phyloP scores from a whole-genome alignment of 2,329 filamentous ascomycete genomes.

The Trichoderma atrobrunneum region DNA sequence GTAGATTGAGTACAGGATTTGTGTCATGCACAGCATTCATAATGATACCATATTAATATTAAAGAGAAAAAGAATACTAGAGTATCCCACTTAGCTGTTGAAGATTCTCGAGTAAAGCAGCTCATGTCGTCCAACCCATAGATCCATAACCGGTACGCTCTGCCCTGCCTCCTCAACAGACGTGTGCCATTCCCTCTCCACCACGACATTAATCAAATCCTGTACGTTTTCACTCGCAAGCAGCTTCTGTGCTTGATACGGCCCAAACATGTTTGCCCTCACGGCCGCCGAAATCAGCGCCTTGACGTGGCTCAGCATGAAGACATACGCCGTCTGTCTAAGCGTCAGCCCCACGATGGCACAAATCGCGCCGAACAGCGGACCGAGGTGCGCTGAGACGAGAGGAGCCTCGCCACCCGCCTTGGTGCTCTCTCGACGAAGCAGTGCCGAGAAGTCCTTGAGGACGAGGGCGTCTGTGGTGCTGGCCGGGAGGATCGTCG shows the following conservation, averaged over 20 bases:
- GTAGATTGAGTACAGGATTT: slow-evolving; percentile 23
- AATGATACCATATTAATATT: slow-evolving; percentile 31
- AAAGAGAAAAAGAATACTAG: not conserved
- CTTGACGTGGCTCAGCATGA: slow-evolving; percentile 73
- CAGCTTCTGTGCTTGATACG: slow-evolving; percentile 74
- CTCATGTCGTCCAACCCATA: slow-evolving; percentile 83
- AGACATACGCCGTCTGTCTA: slow-evolving; percentile 68
- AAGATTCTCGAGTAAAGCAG: slow-evolving; percentile 82
- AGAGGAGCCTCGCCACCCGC: slow-evolving; percentile 30
- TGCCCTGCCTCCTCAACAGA: slow-evolving; percentile 67
- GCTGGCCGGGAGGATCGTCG: slow-evolving; percentile 29
- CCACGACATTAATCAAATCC: slow-evolving; percentile 53
- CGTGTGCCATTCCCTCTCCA: slow-evolving; percentile 59
- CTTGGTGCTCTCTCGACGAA: slow-evolving; percentile 32
- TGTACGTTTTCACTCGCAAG: slow-evolving; percentile 62
- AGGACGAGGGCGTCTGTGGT: slow-evolving; percentile 31
- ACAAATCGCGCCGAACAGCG: slow-evolving; percentile 67
- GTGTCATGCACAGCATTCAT: slow-evolving; percentile 25
- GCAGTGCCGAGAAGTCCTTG: slow-evolving; percentile 36
- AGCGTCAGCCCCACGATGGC: slow-evolving; percentile 57
- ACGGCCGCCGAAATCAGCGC: slow-evolving; percentile 75
- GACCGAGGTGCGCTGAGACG: slow-evolving; percentile 64
- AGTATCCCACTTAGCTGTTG: slow-evolving; percentile 58
- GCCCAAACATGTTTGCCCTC: slow-evolving; percentile 72
- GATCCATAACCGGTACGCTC: slow-evolving; percentile 72